Evolutionary conservation across 352 stramenopile species (phyloP).

Genomic region (Globisporangium irregulare): DNA sequence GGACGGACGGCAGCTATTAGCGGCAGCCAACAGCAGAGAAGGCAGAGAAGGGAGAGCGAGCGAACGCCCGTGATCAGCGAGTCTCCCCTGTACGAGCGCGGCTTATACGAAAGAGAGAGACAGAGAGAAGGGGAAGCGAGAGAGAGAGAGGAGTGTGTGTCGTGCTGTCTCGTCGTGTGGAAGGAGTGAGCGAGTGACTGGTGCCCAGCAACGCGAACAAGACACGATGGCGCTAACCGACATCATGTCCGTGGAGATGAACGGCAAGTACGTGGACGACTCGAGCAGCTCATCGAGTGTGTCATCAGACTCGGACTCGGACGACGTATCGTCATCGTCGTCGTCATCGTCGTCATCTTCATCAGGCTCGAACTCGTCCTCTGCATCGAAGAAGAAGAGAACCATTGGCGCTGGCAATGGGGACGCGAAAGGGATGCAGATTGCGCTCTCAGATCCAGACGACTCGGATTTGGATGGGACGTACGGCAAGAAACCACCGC

Average conservation of each 20-base stretch:
- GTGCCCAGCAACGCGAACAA: neutral
- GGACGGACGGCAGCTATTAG: neutral
- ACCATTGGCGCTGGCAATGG: neutral
- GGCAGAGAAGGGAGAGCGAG: neutral
- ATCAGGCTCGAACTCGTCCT: constrained; percentile 22
- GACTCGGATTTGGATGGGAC: constrained; percentile 30
- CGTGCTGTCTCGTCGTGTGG: neutral
- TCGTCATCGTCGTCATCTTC: constrained; percentile 39
- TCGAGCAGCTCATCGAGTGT: constrained; percentile 77
- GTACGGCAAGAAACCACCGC: constrained; percentile 23
- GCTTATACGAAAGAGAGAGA: constrained; percentile 2
- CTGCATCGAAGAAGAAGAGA: constrained; percentile 9
- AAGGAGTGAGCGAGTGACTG: neutral
- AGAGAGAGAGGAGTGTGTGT: neutral
- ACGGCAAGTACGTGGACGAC: constrained; percentile 68
- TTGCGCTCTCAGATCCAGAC: constrained; percentile 24
- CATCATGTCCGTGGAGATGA: constrained; percentile 73
- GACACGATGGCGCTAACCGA: constrained; percentile 61
- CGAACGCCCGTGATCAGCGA: neutral
- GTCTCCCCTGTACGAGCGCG: neutral
- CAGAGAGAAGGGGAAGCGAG: neutral
- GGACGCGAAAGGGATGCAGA: constrained; percentile 4
- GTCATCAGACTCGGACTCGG: constrained; percentile 63
- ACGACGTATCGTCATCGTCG: constrained; percentile 42
- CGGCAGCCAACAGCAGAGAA: neutral